Conservation (phyloP, 1,139 yeast genomes). For the Blastobotrys ciferrii region DNA sequence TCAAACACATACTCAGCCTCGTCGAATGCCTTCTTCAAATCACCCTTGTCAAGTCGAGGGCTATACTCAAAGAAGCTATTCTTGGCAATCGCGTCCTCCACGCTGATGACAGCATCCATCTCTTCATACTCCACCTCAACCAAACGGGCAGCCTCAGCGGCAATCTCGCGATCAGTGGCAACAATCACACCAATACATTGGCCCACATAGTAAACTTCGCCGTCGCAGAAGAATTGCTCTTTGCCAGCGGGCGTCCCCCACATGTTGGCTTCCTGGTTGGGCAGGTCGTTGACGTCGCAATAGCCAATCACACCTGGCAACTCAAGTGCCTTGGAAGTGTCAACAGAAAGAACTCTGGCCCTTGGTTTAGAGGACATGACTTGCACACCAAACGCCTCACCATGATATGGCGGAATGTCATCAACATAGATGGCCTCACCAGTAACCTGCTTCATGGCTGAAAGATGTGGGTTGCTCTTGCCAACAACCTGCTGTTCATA, state of each 20-base stretch:
- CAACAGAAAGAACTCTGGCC: slow-evolving; percentile 43
- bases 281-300: slow-evolving; percentile 42
- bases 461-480: slow-evolving; percentile 41
- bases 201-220: slow-evolving; percentile 42
- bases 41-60: slow-evolving; percentile 39
- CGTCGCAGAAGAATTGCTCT: slow-evolving; percentile 45
- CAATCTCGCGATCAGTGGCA: slow-evolving; percentile 41
- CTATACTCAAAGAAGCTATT: slow-evolving; percentile 39
- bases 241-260: slow-evolving; percentile 47
- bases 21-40: slow-evolving; percentile 40
- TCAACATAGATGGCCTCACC: slow-evolving; percentile 48
- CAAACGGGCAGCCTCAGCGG: slow-evolving; percentile 44
- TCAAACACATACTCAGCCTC: slow-evolving; percentile 39
- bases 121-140: slow-evolving; percentile 45
- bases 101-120: slow-evolving; percentile 37
- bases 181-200: slow-evolving; percentile 46
- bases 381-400: slow-evolving; percentile 44
- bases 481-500: slow-evolving; percentile 41
- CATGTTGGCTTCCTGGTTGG: slow-evolving; percentile 36
- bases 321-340: slow-evolving; percentile 38
- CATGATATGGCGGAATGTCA: slow-evolving; percentile 43
- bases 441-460: slow-evolving; percentile 45
- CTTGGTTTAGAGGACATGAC: slow-evolving; percentile 44
- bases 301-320: slow-evolving; percentile 44
- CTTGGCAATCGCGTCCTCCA: slow-evolving; percentile 44